Percentiles rank a stretch among this genome's conserved stretches.
Evolutionary conservation across 2,329 filamentous ascomycete genomes (phyloP).

Genomic region (Fusarium staphyleae): DNA sequence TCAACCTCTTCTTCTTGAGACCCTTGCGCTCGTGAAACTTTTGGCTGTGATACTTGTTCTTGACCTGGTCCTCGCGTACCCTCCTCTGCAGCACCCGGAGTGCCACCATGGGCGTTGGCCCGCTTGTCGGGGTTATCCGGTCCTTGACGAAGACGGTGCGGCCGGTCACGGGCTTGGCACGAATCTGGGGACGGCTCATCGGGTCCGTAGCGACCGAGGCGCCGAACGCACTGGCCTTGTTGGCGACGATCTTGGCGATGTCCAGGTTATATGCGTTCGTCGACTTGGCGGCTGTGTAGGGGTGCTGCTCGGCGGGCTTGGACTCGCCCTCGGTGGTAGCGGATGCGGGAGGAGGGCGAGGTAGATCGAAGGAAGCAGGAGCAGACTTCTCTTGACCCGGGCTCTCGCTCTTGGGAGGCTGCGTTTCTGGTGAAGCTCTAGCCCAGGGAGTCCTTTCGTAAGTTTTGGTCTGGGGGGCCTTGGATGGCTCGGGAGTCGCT

Average conservation of each 20-base stretch:
- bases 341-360: conserved; percentile 22
- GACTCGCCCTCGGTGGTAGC: conserved; percentile 3
- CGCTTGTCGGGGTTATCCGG: conserved; percentile 38
- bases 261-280: conserved; percentile 40
- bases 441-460: conserved; percentile 3
- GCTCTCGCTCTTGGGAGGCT: neutral
- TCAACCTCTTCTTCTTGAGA: conserved; percentile 77
- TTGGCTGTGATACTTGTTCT: conserved; percentile 63
- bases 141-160: conserved; percentile 50
- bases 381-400: conserved; percentile 14
- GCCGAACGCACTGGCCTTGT: conserved; percentile 39
- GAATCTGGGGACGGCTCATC: conserved; percentile 41
- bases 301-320: conserved; percentile 18
- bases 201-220: conserved; percentile 31
- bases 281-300: conserved; percentile 41
- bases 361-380: conserved; percentile 6
- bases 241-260: conserved; percentile 48
- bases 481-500: conserved; percentile 16
- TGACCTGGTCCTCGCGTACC: conserved; percentile 62
- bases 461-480: conserved; percentile 1
- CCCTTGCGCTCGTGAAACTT: conserved; percentile 78
- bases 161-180: conserved; percentile 46
- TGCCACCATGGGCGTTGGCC: conserved; percentile 53
- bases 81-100: conserved; percentile 52
- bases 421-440: conserved; percentile 14